Evolutionary conservation across 352 stramenopile genomes (phyloP), one percentile per base, ranked within the genome.

Genomic region (Globisporangium abappressorium): DNA sequence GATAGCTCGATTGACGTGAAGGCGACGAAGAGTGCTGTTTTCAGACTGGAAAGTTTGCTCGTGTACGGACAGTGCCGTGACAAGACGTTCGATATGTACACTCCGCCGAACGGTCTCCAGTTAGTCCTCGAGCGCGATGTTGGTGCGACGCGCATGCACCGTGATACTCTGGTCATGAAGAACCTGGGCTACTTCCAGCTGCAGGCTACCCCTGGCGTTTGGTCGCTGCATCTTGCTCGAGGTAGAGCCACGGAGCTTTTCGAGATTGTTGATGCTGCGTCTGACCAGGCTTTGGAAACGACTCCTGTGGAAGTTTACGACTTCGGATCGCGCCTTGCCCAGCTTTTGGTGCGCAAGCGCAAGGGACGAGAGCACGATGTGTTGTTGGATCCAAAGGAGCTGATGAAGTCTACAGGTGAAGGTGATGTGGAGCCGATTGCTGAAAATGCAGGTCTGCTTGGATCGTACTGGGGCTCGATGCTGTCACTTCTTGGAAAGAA

Each of bases 161-260:
- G 87, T 26, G 98, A 99, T 70, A 99, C 98, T 15, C 70, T 99
- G 4, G 98, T 99, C 20, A 99, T 99, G 98, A 98, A 98, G 70
- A 99, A 99, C 77, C 77, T 98, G 34, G 98, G 98, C 15, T 99
- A 99, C 85, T 99, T 98, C 80, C 98, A 99, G 73, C 82, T 99
- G 14, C 93, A 99, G 65, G 97, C 97, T 0, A 97, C 97, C 1
- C 97, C 97, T 30, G 97, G 97, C 26, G 86, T 99, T 14, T 99
- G 91, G 89, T 80, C 92, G 47, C 73, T 99, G 24, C 75, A 87
- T n/a, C 87, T 99, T 24, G 92, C 92, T 14, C 73, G 77, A 33
- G 94, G 93, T 0, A 79, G 87, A 57, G 83, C 87, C 0, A 70
- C 80, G n/a, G 79, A 94, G 18, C 34, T 95, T 26, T 96, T 92